Base-by-base conservation (phyloP, 1,284 basidiomycete species). In the Cystobasidiaceae sp. region DNA sequence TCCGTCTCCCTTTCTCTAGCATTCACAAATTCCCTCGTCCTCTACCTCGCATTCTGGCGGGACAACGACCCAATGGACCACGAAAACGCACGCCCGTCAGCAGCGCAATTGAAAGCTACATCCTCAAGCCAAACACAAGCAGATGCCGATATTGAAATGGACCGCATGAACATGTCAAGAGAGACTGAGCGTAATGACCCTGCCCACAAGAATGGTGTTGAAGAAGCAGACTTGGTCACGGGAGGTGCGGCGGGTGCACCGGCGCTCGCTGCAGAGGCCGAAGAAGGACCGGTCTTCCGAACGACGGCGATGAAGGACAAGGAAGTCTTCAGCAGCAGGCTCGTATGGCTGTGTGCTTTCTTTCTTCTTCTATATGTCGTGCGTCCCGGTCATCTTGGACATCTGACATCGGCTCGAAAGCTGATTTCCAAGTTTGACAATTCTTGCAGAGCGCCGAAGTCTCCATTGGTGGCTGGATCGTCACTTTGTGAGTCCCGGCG, bases 381-480 rank as follows among this genome's bases (percentile, higher is more conserved):
- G 19, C 27, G 54, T 56, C n/a, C 7, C 9, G 5, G 17, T 15
- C 11, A 27, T n/a, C n/a, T 37, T 19, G 17, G 6, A 19, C 15
- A 11, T n/a, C 2, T 4, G n/a, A 37, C 28, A 13, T 4, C 23
- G 41, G 4, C 19, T 8, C 7, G 17, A 4, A 5, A 30, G 11
- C 41, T n/a, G n/a, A 9, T 21, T 7, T 34, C 13, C 33, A 17
- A 5, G 15, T 23, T 52, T 37, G 41, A 21, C 15, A 11, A 46
- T 46, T 37, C 9, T 6, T 23, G 25, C 13, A 56, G 54, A 41
- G 57, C 5, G 57, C 57, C 23, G 57, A 60, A 34, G 57, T 67
- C 8, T 62, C 55, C 19, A 64, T 67, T n/a, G 66, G 66, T 43
- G 66, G 66, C 51, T 67, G 66, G 66, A 32, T 55, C 23, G 66